phyloP scores from a whole-genome alignment of 140 eudicot species.

The Stevia rebaudiana region DNA sequence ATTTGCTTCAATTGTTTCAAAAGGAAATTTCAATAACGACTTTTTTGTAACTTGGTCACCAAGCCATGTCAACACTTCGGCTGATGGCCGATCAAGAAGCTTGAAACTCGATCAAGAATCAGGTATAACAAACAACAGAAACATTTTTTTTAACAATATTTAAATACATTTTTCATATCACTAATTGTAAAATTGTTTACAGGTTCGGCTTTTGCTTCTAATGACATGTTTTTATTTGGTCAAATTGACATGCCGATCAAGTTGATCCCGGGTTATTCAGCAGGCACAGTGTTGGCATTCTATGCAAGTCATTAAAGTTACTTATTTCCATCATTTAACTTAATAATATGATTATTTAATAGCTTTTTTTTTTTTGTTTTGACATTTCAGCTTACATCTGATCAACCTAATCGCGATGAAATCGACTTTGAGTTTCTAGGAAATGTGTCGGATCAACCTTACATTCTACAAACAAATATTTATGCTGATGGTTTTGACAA shows the following conservation, averaged over 20 bases:
- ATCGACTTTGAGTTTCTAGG: conserved; percentile 92
- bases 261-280: conserved; percentile 71
- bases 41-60: conserved; percentile 80
- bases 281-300: conserved; percentile 91
- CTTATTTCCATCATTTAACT: neutral
- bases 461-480: conserved; percentile 75
- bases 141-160: neutral
- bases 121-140: conserved; percentile 41
- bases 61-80: conserved; percentile 72
- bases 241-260: conserved; percentile 87
- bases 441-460: conserved; percentile 54
- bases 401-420: conserved; percentile 75
- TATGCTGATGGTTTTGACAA: conserved; percentile 63
- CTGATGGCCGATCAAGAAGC: conserved; percentile 63
- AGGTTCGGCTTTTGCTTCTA: conserved; percentile 80
- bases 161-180: neutral
- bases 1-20: conserved; percentile 55
- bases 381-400: conserved; percentile 65
- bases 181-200: neutral
- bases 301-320: conserved; percentile 45
- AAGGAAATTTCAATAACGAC: conserved; percentile 74
- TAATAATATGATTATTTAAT: too few species aligned
- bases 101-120: conserved; percentile 65
- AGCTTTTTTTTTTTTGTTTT: neutral
- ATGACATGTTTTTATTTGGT: conserved; percentile 79